Base-by-base conservation (phyloP, 2,329 filamentous ascomycete genomes). In the Leptographium flavum region DNA sequence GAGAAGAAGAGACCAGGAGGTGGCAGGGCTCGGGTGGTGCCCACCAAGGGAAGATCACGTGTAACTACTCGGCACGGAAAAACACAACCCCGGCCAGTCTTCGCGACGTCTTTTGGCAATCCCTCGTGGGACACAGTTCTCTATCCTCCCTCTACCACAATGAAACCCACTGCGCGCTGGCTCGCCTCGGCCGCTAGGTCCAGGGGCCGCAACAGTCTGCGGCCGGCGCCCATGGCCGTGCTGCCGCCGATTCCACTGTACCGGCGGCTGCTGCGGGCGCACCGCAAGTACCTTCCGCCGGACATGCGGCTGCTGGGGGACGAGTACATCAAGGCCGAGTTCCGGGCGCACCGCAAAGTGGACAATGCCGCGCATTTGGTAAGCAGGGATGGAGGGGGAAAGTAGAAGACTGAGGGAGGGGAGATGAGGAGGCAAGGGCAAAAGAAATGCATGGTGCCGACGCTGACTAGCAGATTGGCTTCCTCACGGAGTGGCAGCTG, bases 321-420 rank as follows among this genome's bases (percentile, higher is more conserved):
- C 58, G 78, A 87, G 60, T 98, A 96, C 63, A 71, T 96, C 60
- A 95, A 93, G 66, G 76, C 79, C 39, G 92, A 98, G 66, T 98
- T 96, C 55, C 74, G 86, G 49, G 82, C 83, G 1, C 92, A 96
- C 58, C 74, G 74, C 49, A 72, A 78, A 30, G 76, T 93, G 41
- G 90, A 96, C 49, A 96, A 96, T 57, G 88, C 92, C 0, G 76
- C 86, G 23, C 90, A 96, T 59, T 77, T 98, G 63, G 87, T 93
- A 70, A 50, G 77, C 6, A 6, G n/a, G n/a, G n/a, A n/a, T n/a
- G n/a, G n/a, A n/a, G n/a, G n/a, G n/a, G n/a, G n/a, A n/a, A n/a
- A n/a, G n/a, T n/a, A n/a, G n/a, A n/a, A n/a, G n/a, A n/a, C n/a
- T n/a, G n/a, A n/a, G n/a, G n/a, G n/a, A n/a, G n/a, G n/a, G n/a